Evolutionary conservation across 371 early-diverging fungal genomes (phyloP), one percentile per base, ranked within the genome.

Genomic region (Mucor lusitanicus): DNA sequence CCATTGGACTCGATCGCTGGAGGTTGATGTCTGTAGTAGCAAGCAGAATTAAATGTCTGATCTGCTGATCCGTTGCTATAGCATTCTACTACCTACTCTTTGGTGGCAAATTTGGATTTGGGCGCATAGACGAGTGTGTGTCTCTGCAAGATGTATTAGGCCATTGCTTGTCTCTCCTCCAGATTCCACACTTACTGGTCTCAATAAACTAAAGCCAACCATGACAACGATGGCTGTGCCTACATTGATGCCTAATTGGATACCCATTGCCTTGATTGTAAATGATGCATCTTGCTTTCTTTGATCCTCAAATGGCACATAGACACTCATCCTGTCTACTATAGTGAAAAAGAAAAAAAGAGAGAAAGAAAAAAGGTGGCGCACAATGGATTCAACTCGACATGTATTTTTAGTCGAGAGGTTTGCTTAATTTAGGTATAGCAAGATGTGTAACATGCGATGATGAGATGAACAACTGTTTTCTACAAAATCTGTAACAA

Each of bases 1-100:
- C 85, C 85, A 17, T 56, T 58, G 5, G 75, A 69, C 7, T 74
- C 79, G 57, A 93, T 82, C 11, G 81, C 76, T 15, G 88, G 90
- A n/a, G 94, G 91, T 8, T 84, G 82, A 59, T 88, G 86, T 6
- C 91, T 91, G 32, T 32, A 7, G 32, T 32, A 59, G 28, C 55
- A 65, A 35, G n/a, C 21, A 25, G 55, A 39, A 33, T 23, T 7
- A 28, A 27, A 19, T 40, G 19, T 17, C 46, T 19, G 46, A 46
- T 46, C 21, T 46, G 17, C 21, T n/a, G 11, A 23, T 44, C 17
- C 3, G 23, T 42, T 59, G 23, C 76, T 65, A n/a, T n/a, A n/a
- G 6, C 6, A 30, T 30, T 30, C 2, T 82, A 81, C 42, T n/a
- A n/a, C 6, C 11, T 42, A 42, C 83, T 76, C 71, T 63, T 74